A percentile compares a stretch with the other conserved stretches of the same genome.
Evolutionary conservation across 257 asterid species (phyloP).

Genomic region (Solanum sitiens): DNA sequence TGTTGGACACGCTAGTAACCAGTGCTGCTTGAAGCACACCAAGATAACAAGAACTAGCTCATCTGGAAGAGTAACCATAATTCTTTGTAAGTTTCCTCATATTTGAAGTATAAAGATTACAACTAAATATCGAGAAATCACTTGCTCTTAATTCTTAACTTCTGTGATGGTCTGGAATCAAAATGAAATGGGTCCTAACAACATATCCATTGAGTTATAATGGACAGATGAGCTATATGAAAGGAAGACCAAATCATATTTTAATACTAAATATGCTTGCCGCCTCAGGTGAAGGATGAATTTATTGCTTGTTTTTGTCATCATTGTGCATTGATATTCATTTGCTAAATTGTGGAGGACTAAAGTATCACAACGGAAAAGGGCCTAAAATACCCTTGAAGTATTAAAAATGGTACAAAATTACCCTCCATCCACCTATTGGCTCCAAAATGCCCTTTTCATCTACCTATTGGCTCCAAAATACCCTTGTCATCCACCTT

Average conservation of each 20-base stretch:
- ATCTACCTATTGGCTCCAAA: too few relatives aligned
- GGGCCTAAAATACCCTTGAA: too few relatives aligned
- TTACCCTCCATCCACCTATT: too few relatives aligned
- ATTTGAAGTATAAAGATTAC: not conserved
- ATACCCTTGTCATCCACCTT: too few relatives aligned
- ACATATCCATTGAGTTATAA: not conserved
- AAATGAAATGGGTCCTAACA: not conserved
- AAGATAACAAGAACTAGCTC: not conserved
- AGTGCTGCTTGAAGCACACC: not conserved
- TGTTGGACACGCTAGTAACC: not conserved
- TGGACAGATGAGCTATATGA: not conserved
- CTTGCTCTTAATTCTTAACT: not conserved
- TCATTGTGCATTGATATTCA: not conserved
- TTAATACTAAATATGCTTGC: not conserved
- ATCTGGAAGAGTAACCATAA: not conserved
- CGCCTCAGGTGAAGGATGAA: not conserved
- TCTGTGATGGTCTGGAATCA: not conserved
- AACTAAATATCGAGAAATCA: not conserved
- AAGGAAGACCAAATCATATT: not conserved
- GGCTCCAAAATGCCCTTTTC: too few relatives aligned
- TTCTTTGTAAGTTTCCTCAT: not conserved
- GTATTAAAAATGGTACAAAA: too few relatives aligned
- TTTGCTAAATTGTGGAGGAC: not conserved
- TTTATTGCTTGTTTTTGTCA: not conserved
- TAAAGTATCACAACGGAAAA: too few relatives aligned